A percentile compares a stretch with the other conserved stretches of the same genome.
These are phyloP conservation scores for Podaxis sp. DNA, from an alignment of 768 basidiomycete genomes.

Conservation along the genomic window DNA sequence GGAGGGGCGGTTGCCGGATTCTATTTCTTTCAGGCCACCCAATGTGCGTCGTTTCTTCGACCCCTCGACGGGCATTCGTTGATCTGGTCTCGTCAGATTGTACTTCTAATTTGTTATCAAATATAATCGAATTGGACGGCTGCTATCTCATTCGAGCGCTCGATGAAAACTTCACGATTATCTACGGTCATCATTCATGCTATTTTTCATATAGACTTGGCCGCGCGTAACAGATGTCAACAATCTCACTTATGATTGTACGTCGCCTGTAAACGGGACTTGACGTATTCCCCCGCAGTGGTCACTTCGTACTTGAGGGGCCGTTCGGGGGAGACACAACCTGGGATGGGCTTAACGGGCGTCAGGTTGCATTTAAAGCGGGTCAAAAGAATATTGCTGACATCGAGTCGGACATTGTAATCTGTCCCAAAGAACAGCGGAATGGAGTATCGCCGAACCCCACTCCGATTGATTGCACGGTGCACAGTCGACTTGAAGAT, in stretches of 20 bases:
- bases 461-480: constrained; percentile 77
- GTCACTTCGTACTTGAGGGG: constrained; percentile 67
- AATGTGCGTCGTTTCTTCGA: constrained; percentile 3
- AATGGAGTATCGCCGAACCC: constrained; percentile 73
- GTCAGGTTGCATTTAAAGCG: not conserved
- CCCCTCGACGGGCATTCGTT: not conserved
- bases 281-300: constrained; percentile 83
- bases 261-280: constrained; percentile 65
- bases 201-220: too few relatives aligned
- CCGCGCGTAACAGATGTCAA: not conserved
- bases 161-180: not conserved
- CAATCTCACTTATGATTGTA: constrained; percentile 38
- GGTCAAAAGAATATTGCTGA: constrained; percentile 27
- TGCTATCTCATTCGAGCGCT: not conserved
- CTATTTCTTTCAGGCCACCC: not conserved
- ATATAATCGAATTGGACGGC: not conserved
- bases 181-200: too few relatives aligned
- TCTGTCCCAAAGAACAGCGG: constrained; percentile 91
- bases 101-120: constrained; percentile 6
- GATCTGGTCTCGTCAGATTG: not conserved
- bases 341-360: constrained; percentile 44
- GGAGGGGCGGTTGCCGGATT: not conserved
- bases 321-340: constrained; percentile 42
- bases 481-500: constrained; percentile 91
- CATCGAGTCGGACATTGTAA: constrained; percentile 80